These are phyloP conservation scores for Xenoacremonium recifei DNA, from an alignment of 2,329 filamentous ascomycete genomes.

Conservation along the genomic window DNA sequence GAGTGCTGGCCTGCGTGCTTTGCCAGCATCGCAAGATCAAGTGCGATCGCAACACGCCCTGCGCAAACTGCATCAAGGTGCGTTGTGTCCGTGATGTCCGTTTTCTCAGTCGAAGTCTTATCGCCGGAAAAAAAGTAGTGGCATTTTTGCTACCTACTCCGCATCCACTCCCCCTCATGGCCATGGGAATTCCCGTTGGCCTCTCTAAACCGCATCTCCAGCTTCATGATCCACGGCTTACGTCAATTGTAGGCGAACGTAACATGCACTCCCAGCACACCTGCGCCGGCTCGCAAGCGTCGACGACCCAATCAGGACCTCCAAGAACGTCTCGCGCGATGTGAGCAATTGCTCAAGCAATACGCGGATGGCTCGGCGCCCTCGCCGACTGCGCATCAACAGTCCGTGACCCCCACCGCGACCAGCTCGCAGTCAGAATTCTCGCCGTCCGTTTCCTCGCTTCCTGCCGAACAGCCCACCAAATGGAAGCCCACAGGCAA, in stretches of 20 bases:
- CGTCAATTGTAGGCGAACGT: conserved; percentile 49
- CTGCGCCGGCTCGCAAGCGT: conserved; percentile 58
- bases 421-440: conserved; percentile 24
- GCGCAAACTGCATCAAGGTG: conserved; percentile 61
- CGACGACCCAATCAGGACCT: conserved; percentile 60
- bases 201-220: background rate
- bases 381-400: conserved; percentile 16
- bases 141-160: too few species aligned
- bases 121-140: too few species aligned
- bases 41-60: conserved; percentile 58
- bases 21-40: conserved; percentile 64
- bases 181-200: background rate
- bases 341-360: conserved; percentile 57
- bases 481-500: conserved; percentile 49
- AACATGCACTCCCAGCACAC: conserved; percentile 58
- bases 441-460: conserved; percentile 17
- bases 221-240: background rate
- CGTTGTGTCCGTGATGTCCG: conserved; percentile 22
- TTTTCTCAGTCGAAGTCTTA: too few species aligned
- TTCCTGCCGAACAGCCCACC: conserved; percentile 29
- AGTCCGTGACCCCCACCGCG: conserved; percentile 13
- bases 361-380: conserved; percentile 45
- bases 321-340: conserved; percentile 58
- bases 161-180: too few species aligned
- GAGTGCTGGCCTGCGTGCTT: conserved; percentile 54